These are phyloP conservation scores for Euphorbia tirucalli DNA, from an alignment of 345 rosid species.

Conservation along the genomic window DNA sequence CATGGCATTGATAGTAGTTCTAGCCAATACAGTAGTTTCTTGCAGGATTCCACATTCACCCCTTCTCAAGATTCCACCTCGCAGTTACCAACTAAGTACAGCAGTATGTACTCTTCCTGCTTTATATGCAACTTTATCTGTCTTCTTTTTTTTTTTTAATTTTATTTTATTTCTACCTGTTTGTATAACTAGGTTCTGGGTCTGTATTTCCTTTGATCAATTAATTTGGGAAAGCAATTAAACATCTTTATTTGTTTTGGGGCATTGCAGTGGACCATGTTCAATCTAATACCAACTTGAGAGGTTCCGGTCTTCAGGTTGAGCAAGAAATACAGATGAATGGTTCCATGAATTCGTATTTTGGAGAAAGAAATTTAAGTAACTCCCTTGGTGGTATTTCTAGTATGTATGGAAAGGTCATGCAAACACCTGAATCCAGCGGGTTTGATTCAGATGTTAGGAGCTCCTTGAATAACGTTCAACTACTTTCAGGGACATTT, in stretches of 20 bases:
- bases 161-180: slow-evolving; percentile 11
- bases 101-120: slow-evolving; percentile 29
- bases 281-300: slow-evolving; percentile 35
- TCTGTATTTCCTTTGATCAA: slow-evolving; percentile 9
- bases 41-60: no score
- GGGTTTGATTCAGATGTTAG: slow-evolving; percentile 39
- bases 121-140: slow-evolving; percentile 35
- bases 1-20: no score
- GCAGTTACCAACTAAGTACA: no score
- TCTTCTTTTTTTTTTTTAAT: no score
- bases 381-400: slow-evolving; percentile 38
- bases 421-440: slow-evolving; percentile 43
- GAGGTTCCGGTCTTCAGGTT: slow-evolving; percentile 42
- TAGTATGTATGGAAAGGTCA: slow-evolving; percentile 29
- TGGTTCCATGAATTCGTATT: slow-evolving; percentile 24
- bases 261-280: slow-evolving; percentile 39
- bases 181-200: slow-evolving; percentile 2
- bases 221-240: slow-evolving; percentile 19
- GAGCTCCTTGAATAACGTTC: slow-evolving; percentile 37
- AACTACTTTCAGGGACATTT: slow-evolving; percentile 36
- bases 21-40: no score
- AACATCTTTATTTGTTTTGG: slow-evolving; percentile 12
- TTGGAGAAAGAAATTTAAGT: slow-evolving; percentile 44
- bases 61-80: no score
- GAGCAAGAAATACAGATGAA: slow-evolving; percentile 27